Percentiles rank a stretch among this genome's conserved stretches.
phyloP scores from a whole-genome alignment of 2,329 filamentous ascomycete genomes.

The Colletotrichum sp. region DNA sequence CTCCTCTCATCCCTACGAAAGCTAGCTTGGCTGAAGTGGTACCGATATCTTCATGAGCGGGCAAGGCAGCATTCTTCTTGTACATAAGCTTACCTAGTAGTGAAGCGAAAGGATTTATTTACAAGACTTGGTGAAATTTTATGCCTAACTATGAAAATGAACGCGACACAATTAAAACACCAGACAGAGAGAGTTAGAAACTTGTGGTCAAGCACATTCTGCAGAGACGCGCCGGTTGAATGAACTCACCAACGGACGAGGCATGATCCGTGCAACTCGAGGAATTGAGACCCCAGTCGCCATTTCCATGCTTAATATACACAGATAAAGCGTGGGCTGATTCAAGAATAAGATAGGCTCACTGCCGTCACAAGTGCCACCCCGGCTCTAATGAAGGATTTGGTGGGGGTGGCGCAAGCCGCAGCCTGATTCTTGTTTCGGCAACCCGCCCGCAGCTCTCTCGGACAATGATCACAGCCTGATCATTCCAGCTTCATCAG shows the following conservation, averaged over 20 bases:
- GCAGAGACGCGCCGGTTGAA: background rate
- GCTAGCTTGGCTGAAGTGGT: accelerated
- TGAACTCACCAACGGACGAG: background rate
- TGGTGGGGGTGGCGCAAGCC: background rate
- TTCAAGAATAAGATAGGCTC: background rate
- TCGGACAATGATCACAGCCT: background rate
- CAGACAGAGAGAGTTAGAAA: background rate
- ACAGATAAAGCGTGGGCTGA: background rate
- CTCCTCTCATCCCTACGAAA: background rate
- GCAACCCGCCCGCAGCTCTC: background rate
- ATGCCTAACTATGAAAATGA: background rate
- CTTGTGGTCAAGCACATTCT: accelerated
- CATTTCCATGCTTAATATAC: background rate
- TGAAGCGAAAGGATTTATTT: background rate
- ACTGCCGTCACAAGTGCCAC: background rate
- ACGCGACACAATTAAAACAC: background rate
- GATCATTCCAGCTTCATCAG: background rate
- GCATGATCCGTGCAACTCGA: background rate
- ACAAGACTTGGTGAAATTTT: accelerated
- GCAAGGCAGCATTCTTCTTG: background rate
- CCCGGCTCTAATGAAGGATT: background rate
- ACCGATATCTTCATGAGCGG: background rate
- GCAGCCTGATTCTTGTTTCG: background rate
- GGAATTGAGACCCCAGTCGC: background rate
- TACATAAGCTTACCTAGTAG: background rate